Base-by-base conservation (phyloP, 495 filamentous ascomycete genomes). In the Cairneyella variabilis region DNA sequence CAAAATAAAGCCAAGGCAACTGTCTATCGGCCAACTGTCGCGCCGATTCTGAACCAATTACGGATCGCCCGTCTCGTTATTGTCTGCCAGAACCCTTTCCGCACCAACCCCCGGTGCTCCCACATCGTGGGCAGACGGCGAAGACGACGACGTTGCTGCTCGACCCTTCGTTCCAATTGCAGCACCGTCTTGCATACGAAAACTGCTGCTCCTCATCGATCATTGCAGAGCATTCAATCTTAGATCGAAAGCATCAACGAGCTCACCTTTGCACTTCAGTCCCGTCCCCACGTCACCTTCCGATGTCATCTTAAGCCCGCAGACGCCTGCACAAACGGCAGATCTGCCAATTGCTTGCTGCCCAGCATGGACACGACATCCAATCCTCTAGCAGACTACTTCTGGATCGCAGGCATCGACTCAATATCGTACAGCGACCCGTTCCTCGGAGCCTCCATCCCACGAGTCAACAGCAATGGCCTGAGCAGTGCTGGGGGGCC, bases 361-460 rank as follows among this genome's bases (percentile, higher is more conserved):
- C 16, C 28, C n/a, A 51, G 56, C 67, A 80, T 80, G 78, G 78
- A 77, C 48, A 69, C 64, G 66, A 77, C 86, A 18, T 84, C 85
- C 53, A 77, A 86, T 47, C 93, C 93, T 56, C 83, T 98, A 55
- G 93, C 93, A 66, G 93, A 98, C 69, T 97, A 95, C 74, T 98
- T 98, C 73, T 98, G 93, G 89, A 97, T 98, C 58, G 90, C 89
- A 58, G 93, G 93, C 68, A 83, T 95, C 63, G 89, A 91, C 70
- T 86, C 87, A 55, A 71, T 80, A 55, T 76, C 79, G 38, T 84
- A 83, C 66, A 71, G 77, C 51, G 78, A 84, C 56, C 69, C 62
- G 21, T 40, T 57, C 32, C 47, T 64, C 59, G 22, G 46, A 47
- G 23, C 67, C 59, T 26, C 14, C 52, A 50, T 61, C 53, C 63